These are phyloP conservation scores for Pythium phragmiticola DNA, from an alignment of 352 stramenopile species.

Conservation along the genomic window DNA sequence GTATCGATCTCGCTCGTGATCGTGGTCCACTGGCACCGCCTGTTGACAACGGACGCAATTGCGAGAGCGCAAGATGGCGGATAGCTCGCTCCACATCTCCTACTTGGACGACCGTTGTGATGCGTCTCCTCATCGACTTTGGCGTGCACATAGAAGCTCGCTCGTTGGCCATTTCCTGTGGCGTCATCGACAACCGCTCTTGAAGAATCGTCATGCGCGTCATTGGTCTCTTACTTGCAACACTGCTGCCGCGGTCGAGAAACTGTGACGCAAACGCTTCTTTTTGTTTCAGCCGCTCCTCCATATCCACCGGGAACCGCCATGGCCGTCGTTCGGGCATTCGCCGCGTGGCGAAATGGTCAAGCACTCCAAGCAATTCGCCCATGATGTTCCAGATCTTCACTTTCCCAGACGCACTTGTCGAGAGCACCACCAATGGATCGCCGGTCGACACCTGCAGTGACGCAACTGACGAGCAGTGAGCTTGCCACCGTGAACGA, in stretches of 20 bases:
- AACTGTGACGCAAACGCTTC: slow-evolving; percentile 43
- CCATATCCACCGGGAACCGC: slow-evolving; percentile 61
- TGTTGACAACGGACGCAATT: slow-evolving; percentile 2
- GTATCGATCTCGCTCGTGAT: not conserved
- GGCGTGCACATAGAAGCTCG: slow-evolving; percentile 6
- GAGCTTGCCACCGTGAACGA: slow-evolving; percentile 39
- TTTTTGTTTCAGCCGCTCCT: slow-evolving; percentile 31
- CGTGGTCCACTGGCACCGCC: not conserved
- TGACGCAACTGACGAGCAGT: slow-evolving; percentile 37
- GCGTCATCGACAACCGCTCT: slow-evolving; percentile 44
- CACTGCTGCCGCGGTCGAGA: slow-evolving; percentile 28
- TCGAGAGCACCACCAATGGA: slow-evolving; percentile 46
- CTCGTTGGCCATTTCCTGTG: slow-evolving; percentile 30
- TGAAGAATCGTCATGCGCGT: slow-evolving; percentile 46
- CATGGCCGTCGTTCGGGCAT: slow-evolving; percentile 45
- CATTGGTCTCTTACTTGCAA: slow-evolving; percentile 19
- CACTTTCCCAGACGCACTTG: slow-evolving; percentile 50
- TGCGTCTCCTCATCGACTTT: slow-evolving; percentile 10
- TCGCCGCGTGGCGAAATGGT: slow-evolving; percentile 66
- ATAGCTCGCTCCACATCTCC: slow-evolving; percentile 14
- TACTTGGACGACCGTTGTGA: slow-evolving; percentile 10
- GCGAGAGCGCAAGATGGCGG: slow-evolving; percentile 10
- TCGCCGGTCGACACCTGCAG: slow-evolving; percentile 36
- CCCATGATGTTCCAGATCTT: slow-evolving; percentile 57
- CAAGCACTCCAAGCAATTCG: slow-evolving; percentile 44